Conservation (phyloP, 768 basidiomycete genomes). For the Lactarius tabidus region DNA sequence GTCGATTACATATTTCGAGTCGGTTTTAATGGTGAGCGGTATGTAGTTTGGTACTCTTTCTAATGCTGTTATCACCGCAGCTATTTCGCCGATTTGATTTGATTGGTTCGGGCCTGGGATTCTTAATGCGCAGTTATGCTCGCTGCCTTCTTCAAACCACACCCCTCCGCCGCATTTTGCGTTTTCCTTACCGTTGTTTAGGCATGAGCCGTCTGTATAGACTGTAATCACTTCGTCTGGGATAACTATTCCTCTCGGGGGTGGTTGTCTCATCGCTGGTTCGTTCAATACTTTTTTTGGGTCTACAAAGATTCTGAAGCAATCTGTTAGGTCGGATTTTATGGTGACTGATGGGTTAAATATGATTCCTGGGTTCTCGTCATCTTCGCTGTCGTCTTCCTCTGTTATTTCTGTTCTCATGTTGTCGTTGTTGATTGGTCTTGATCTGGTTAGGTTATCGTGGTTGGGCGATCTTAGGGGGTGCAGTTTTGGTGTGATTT, state of each 20-base stretch:
- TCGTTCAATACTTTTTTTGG: no score
- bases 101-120: not conserved
- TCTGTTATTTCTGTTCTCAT: no score
- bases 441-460: no score
- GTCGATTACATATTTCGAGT: not conserved
- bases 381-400: no score
- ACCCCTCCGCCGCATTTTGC: constrained; percentile 26
- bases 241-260: not conserved
- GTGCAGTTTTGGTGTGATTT: no score
- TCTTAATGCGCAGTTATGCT: not conserved
- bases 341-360: no score
- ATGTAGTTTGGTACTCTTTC: rapidly evolving
- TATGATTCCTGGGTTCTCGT: no score
- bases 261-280: no score
- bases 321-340: no score
- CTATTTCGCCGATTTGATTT: not conserved
- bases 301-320: no score
- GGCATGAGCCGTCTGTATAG: constrained; percentile 33
- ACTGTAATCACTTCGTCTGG: not conserved
- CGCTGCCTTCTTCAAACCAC: not conserved
- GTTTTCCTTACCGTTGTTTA: constrained; percentile 23
- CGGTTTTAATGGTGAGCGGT: not conserved
- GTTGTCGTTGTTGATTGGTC: no score
- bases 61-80: not conserved
- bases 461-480: no score